Conservation (phyloP, 371 early-diverging fungal genomes). For the Lichtheimia corymbifera region DNA sequence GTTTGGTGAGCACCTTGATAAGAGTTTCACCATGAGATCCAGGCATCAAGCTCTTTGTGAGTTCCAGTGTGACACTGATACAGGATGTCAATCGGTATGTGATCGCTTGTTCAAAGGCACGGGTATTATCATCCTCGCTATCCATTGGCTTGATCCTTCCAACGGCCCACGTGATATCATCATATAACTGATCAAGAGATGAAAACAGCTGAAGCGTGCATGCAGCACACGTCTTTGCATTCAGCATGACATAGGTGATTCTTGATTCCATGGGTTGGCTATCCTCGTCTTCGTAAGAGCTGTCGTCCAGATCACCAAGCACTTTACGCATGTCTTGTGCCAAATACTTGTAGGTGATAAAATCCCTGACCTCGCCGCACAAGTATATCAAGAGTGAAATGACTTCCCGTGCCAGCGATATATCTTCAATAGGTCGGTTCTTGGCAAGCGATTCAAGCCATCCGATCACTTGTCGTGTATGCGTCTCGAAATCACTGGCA, state of each 20-base stretch:
- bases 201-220: conserved; percentile 31
- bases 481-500: conserved; percentile 9
- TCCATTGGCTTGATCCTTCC: conserved; percentile 29
- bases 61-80: conserved; percentile 27
- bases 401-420: conserved; percentile 29
- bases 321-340: conserved; percentile 35
- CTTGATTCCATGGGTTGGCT: background rate
- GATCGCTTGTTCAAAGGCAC: conserved; percentile 30
- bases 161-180: conserved; percentile 50
- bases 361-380: conserved; percentile 28
- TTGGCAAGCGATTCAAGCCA: conserved; percentile 41
- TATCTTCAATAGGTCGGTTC: conserved; percentile 44
- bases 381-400: conserved; percentile 28
- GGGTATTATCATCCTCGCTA: conserved; percentile 13
- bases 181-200: conserved; percentile 39
- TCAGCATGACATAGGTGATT: conserved; percentile 33
- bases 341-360: conserved; percentile 29
- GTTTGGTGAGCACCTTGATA: conserved; percentile 40
- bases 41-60: conserved; percentile 32
- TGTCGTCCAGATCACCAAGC: conserved; percentile 33
- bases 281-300: conserved; percentile 6
- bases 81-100: conserved; percentile 28
- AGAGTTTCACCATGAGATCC: conserved; percentile 41
- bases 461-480: conserved; percentile 13
- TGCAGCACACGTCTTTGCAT: conserved; percentile 28